These are phyloP conservation scores for Micromonas pusilla DNA, from an alignment of 139 green algal species.

Conservation along the genomic window DNA sequence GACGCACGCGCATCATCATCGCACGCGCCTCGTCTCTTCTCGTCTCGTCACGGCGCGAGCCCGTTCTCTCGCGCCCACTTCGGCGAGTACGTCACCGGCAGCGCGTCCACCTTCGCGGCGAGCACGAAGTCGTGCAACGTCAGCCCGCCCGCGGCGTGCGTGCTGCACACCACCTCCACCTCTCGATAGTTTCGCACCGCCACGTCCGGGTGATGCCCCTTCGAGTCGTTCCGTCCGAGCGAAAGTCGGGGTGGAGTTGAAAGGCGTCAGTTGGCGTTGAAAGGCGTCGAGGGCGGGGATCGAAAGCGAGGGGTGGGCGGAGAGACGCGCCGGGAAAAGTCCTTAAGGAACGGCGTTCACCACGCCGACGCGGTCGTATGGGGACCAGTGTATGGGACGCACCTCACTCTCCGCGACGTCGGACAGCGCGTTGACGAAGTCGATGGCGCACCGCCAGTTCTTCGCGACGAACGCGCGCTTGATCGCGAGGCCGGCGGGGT, in stretches of 20 bases:
- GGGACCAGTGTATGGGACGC: no score
- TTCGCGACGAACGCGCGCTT: constrained; percentile 12
- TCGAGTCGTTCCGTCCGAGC: no score
- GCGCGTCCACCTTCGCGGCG: constrained; percentile 56
- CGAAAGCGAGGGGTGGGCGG: no score
- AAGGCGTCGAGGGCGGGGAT: no score
- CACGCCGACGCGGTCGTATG: no score
- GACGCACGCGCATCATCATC: no score
- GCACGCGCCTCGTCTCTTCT: neutral
- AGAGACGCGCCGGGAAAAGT: no score
- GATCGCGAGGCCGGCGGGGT: neutral
- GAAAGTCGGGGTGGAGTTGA: no score
- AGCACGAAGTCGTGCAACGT: constrained; percentile 58
- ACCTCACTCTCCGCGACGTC: constrained; percentile 61
- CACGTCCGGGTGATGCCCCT: constrained; percentile 70
- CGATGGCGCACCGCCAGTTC: constrained; percentile 44
- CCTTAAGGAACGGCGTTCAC: no score
- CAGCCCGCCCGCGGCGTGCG: constrained; percentile 41
- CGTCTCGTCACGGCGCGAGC: neutral
- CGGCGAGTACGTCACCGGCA: constrained; percentile 50
- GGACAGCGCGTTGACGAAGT: constrained; percentile 56
- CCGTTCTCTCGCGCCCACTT: constrained; percentile 50
- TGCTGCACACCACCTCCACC: constrained; percentile 22
- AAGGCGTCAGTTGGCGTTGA: no score
- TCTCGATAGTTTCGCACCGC: constrained; percentile 56